Evolutionary conservation across 2,329 filamentous ascomycete species (phyloP), one percentile per base, ranked within the genome.

Genomic region (Phaeophleospora eucalypticola): DNA sequence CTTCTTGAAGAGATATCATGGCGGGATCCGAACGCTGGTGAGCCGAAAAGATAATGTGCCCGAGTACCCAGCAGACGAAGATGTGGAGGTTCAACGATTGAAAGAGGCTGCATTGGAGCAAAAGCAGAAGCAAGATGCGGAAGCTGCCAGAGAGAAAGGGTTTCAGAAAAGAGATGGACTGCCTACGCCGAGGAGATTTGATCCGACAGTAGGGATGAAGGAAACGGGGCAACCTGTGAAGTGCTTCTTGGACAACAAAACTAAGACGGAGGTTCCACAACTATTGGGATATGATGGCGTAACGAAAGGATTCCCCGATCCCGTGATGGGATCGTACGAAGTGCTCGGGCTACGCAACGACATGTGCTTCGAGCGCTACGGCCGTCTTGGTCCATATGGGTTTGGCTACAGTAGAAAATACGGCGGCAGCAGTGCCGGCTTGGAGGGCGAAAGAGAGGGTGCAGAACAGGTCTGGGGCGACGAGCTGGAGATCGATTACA

Each of bases 321-420:
- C 89, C 48, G 80, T 87, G 2, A 79, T 91, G 61, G 93, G 93
- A n/a, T 95, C 89, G 0, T 90, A 95, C 60, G 82, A 89, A 8
- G 67, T 91, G 34, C 69, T 97, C 10, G 84, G 83, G 0, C 72
- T 97, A 29, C 81, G 86, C 15, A 81, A 94, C 56, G 85, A 95
- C 60, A 80, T 96, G 38, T 98, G 93, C 70, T 96, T 95, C 63
- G 93, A 98, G 58, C 80, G 93, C 2, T 95, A 87, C 64, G 91
- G 91, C 2, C 80, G 89, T 53, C 80, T 93, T 21, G 90, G 88
- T 0, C 87, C 91, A 0, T 98, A 98, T 58, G 91, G 91, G 0
- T 81, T 89, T 51, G 91, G 91, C 7, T 97, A 97, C 66, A 87
- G 86, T 24, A 73, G 78, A 27, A 82, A 82, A 48, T 82, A 78